These are phyloP conservation scores for Phylloporus sp. DNA, from an alignment of 768 basidiomycete genomes.

Conservation along the genomic window DNA sequence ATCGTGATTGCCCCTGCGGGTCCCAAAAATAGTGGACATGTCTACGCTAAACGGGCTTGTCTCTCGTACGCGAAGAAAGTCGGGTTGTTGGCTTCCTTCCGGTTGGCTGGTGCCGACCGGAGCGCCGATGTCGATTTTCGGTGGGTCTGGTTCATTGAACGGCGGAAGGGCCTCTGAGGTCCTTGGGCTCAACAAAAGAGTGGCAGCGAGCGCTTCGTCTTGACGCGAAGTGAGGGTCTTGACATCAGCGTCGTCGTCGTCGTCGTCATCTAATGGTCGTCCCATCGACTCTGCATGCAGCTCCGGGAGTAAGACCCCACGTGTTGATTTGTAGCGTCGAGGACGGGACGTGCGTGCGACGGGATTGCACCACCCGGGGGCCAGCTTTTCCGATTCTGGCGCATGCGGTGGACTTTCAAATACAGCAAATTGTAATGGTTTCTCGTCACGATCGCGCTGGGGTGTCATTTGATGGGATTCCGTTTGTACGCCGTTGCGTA, in stretches of 20 bases:
- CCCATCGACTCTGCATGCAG: conserved; percentile 12
- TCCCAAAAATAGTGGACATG: conserved; percentile 29
- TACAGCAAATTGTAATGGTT: conserved; percentile 24
- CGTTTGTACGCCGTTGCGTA: conserved; percentile 6
- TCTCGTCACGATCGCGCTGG: conserved; percentile 25
- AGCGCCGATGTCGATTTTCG: conserved; percentile 3
- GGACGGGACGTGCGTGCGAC: conserved; percentile 11
- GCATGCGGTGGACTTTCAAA: conserved; percentile 15
- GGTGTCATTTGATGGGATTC: conserved; percentile 23
- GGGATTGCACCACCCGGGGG: conserved; percentile 30
- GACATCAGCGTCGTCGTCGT: conserved; percentile 27
- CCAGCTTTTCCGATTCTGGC: conserved; percentile 32
- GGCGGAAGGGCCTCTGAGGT: conserved; percentile 30
- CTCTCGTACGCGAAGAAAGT: conserved; percentile 34
- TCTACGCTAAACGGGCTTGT: conserved; percentile 48
- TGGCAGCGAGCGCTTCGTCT: conserved; percentile 36
- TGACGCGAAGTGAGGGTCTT: conserved; percentile 30
- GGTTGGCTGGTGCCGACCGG: conserved; percentile 7
- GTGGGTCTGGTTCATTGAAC: neutral
- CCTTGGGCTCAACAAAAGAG: conserved; percentile 43
- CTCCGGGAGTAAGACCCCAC: conserved; percentile 21
- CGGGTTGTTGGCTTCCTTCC: conserved; percentile 3
- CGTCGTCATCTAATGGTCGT: conserved; percentile 13
- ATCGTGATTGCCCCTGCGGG: conserved; percentile 14
- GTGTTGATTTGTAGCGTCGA: conserved; percentile 1